Evolutionary conservation across 2,329 filamentous ascomycete genomes (phyloP).

Genomic region (Hymenoscyphus salicellus): DNA sequence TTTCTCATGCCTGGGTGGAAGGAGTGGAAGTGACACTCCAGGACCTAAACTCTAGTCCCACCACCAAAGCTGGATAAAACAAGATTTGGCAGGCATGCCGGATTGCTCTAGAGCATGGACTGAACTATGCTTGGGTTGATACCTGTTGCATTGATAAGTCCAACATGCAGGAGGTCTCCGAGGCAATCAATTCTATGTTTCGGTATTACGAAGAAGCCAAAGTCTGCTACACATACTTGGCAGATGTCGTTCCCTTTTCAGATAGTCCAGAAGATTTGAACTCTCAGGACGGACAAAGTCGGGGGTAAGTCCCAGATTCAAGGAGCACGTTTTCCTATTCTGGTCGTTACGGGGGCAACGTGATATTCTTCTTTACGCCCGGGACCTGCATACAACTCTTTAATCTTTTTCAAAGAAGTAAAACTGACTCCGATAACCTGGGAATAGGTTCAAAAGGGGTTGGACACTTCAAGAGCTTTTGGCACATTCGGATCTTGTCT

Average conservation of each 20-base stretch:
- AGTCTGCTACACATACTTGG: conserved; percentile 21
- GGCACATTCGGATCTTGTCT: conserved; percentile 11
- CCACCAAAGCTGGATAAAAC: neutral
- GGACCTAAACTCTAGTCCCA: conserved; percentile 31
- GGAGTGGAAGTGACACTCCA: conserved; percentile 37
- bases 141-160: conserved; percentile 24
- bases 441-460: conserved; percentile 14
- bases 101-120: conserved; percentile 7
- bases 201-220: neutral
- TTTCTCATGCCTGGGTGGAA: conserved; percentile 26
- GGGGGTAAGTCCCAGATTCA: too few relatives aligned
- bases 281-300: neutral
- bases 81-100: conserved; percentile 12
- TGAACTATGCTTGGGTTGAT: conserved; percentile 20
- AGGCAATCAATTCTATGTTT: conserved; percentile 6
- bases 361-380: too few relatives aligned
- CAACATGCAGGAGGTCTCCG: conserved; percentile 17
- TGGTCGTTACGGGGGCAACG: too few relatives aligned
- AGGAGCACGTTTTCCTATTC: too few relatives aligned
- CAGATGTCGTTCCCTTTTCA: conserved; percentile 8
- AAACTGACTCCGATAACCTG: too few relatives aligned
- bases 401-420: too few relatives aligned
- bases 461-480: conserved; percentile 17
- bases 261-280: neutral
- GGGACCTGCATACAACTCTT: too few relatives aligned